Conservation (phyloP, 129 eudicot species). For the Centaurea solstitialis region DNA sequence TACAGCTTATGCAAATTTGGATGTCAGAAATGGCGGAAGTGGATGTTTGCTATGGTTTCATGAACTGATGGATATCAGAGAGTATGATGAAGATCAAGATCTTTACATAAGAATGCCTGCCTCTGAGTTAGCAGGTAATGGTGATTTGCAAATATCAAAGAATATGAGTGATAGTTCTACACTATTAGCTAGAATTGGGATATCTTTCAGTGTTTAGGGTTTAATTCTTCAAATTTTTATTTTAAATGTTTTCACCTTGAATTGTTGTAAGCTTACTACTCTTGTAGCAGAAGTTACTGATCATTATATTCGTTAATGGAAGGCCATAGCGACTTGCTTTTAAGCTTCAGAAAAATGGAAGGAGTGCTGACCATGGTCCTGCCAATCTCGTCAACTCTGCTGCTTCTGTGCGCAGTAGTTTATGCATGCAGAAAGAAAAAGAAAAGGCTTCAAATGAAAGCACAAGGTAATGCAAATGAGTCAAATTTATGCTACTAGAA, state of each 20-base stretch:
- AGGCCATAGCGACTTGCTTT: background rate
- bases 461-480: background rate
- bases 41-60: constrained; percentile 60
- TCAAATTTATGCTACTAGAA: background rate
- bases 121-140: constrained; percentile 33
- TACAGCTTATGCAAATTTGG: constrained; percentile 42
- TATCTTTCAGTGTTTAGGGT: no score
- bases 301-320: background rate
- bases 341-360: background rate
- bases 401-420: constrained; percentile 4
- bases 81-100: constrained; percentile 28
- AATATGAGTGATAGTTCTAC: no score
- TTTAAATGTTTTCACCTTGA: no score
- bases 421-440: background rate
- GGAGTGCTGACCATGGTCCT: background rate
- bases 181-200: no score
- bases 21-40: constrained; percentile 36
- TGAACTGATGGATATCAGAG: constrained; percentile 43
- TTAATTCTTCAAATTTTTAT: no score
- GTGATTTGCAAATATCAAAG: background rate
- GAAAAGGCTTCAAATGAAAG: background rate
- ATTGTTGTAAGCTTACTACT: no score
- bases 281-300: background rate
- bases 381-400: background rate
- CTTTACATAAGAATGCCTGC: constrained; percentile 42